phyloP scores from a whole-genome alignment of 208 protist genomes.

The Naegleria lovaniensis region DNA sequence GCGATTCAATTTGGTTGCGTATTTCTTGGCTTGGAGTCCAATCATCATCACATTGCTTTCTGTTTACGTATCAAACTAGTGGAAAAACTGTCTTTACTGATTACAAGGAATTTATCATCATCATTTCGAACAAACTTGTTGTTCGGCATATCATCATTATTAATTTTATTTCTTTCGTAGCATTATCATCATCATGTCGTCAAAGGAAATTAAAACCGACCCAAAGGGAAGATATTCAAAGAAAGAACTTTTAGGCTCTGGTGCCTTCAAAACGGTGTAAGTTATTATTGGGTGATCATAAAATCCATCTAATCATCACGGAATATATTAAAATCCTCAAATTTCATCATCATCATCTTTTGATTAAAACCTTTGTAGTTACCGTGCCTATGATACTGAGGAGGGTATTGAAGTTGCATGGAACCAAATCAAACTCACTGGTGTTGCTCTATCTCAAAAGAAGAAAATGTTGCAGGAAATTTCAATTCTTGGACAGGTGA shows the following conservation, averaged over 20 bases:
- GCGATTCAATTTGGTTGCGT: too few relatives aligned
- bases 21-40: too few relatives aligned
- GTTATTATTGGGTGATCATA: background rate
- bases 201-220: background rate
- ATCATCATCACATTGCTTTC: too few relatives aligned
- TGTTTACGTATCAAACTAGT: too few relatives aligned
- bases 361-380: conserved; percentile 31
- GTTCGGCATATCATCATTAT: too few relatives aligned
- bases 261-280: conserved; percentile 24
- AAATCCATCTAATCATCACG: background rate
- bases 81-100: too few relatives aligned
- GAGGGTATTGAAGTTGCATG: conserved; percentile 73
- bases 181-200: background rate
- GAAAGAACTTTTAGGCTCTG: conserved; percentile 4
- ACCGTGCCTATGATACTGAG: conserved; percentile 58
- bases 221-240: conserved; percentile 2
- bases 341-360: too few relatives aligned
- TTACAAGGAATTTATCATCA: too few relatives aligned
- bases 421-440: conserved; percentile 54
- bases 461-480: conserved; percentile 53
- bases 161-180: too few relatives aligned
- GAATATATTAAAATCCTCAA: too few relatives aligned
- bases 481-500: conserved; percentile 52
- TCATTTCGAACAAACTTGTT: too few relatives aligned
- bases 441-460: conserved; percentile 3